Percentiles rank a stretch among this genome's conserved stretches.
phyloP scores from a whole-genome alignment of 768 basidiomycete genomes.

The Podaxis carcinomalis region DNA sequence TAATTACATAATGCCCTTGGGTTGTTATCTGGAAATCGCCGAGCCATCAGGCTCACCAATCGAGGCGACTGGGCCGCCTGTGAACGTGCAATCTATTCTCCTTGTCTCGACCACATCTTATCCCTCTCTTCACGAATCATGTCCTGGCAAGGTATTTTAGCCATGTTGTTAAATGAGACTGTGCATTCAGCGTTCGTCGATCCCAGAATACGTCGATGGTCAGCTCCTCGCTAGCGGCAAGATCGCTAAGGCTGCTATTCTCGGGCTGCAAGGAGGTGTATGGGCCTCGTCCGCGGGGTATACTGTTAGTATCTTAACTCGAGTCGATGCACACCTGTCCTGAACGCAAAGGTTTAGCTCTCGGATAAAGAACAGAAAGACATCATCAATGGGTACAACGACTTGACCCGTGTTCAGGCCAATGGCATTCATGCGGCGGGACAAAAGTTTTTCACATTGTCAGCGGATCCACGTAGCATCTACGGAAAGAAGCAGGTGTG shows the following conservation, averaged over 20 bases:
- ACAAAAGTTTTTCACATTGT: slow-evolving; percentile 72
- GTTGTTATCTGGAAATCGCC: slow-evolving; percentile 11
- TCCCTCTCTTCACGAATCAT: slow-evolving; percentile 28
- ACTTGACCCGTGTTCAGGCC: slow-evolving; percentile 38
- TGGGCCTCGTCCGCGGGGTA: slow-evolving; percentile 69
- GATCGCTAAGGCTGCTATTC: slow-evolving; percentile 71
- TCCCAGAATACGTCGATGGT: slow-evolving; percentile 74
- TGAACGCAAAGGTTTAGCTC: slow-evolving; percentile 38
- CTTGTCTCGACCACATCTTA: slow-evolving; percentile 8
- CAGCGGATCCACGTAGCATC: slow-evolving; percentile 45
- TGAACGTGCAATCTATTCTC: slow-evolving; percentile 5
- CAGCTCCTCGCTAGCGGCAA: slow-evolving; percentile 74
- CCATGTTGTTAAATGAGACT: background rate
- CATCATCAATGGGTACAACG: slow-evolving; percentile 42
- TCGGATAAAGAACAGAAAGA: slow-evolving; percentile 59
- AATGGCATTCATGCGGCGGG: slow-evolving; percentile 62
- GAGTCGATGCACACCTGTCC: background rate
- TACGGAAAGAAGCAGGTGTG: slow-evolving; percentile 79
- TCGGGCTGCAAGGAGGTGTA: slow-evolving; percentile 70
- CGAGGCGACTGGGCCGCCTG: background rate
- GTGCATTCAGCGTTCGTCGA: background rate
- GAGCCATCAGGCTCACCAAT: slow-evolving; percentile 5
- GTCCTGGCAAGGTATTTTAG: slow-evolving; percentile 66
- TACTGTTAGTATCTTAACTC: slow-evolving; percentile 35
- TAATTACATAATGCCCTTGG: background rate